These are phyloP conservation scores for Phaffia rhodozyma DNA, from an alignment of 1,284 basidiomycete genomes.

Conservation along the genomic window DNA sequence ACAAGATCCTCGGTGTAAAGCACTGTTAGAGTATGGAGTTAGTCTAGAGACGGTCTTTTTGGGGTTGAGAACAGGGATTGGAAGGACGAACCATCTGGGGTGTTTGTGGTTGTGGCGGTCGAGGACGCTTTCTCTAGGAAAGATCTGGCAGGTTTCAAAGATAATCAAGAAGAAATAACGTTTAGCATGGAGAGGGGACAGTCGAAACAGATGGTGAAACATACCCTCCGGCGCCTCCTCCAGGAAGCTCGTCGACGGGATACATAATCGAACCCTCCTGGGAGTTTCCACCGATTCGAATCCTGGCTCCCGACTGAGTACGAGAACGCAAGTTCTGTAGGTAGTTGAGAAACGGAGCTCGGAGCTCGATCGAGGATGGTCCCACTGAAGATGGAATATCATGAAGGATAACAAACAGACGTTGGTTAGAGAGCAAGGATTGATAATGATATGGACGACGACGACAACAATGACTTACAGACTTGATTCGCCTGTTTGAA, in stretches of 20 bases:
- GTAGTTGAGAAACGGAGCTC: slow-evolving; percentile 56
- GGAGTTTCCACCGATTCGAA: slow-evolving; percentile 65
- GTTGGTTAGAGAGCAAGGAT: too few relatives aligned
- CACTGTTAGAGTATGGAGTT: neutral
- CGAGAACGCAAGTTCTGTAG: slow-evolving; percentile 47
- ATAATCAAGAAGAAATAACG: neutral
- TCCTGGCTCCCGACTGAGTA: slow-evolving; percentile 47
- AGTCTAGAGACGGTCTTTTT: neutral
- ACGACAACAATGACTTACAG: neutral
- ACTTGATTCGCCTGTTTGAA: slow-evolving; percentile 12
- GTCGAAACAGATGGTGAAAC: neutral
- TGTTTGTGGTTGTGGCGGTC: slow-evolving; percentile 1
- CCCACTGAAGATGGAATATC: slow-evolving; percentile 1
- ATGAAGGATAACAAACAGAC: neutral
- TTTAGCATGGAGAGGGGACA: neutral
- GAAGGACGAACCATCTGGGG: slow-evolving; percentile 6
- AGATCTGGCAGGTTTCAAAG: neutral
- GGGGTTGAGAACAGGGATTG: neutral
- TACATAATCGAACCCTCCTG: slow-evolving; percentile 43
- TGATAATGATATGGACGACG: too few relatives aligned
- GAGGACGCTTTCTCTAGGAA: slow-evolving; percentile 10
- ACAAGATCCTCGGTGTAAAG: slow-evolving; percentile 19
- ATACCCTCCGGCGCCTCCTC: slow-evolving; percentile 11
- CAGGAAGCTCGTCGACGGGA: slow-evolving; percentile 2
- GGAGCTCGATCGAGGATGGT: slow-evolving; percentile 2